These are phyloP conservation scores for Colletotrichum musicola DNA, from an alignment of 2,329 filamentous ascomycete species.

Conservation along the genomic window DNA sequence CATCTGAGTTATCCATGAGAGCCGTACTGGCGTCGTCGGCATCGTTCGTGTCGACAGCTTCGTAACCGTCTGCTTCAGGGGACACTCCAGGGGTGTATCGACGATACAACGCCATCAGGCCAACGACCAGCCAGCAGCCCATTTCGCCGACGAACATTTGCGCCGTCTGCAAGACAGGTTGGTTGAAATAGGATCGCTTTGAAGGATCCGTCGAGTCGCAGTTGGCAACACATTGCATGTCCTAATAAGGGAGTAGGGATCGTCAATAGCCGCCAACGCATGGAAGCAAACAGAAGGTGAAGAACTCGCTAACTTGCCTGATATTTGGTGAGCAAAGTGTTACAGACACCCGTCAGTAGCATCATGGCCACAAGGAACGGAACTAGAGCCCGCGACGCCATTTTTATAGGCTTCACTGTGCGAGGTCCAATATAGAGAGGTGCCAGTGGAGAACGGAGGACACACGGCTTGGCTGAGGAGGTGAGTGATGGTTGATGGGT, in stretches of 20 bases:
- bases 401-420: conserved; percentile 52
- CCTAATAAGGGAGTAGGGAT: conserved; percentile 60
- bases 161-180: conserved; percentile 94
- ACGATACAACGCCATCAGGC: conserved; percentile 74
- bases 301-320: conserved; percentile 70
- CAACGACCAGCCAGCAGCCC: conserved; percentile 94
- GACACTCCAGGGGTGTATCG: conserved; percentile 62
- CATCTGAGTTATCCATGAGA: conserved; percentile 56
- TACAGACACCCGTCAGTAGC: conserved; percentile 95
- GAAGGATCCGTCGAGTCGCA: conserved; percentile 79
- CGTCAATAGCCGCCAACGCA: not conserved
- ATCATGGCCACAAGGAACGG: conserved; percentile 95
- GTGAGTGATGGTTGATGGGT: too few relatives aligned
- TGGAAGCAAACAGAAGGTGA: not conserved
- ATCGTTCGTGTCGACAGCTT: conserved; percentile 67
- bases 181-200: conserved; percentile 83
- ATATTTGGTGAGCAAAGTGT: conserved; percentile 96
- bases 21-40: conserved; percentile 58
- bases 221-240: conserved; percentile 96
- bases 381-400: conserved; percentile 79
- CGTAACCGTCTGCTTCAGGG: conserved; percentile 70
- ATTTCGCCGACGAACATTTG: conserved; percentile 99
- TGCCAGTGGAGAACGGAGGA: too few relatives aligned
- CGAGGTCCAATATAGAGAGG: not conserved
- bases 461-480: too few relatives aligned